Evolutionary conservation across 129 eudicot species (phyloP).

Genomic region (Centrapalus pauciflorus): DNA sequence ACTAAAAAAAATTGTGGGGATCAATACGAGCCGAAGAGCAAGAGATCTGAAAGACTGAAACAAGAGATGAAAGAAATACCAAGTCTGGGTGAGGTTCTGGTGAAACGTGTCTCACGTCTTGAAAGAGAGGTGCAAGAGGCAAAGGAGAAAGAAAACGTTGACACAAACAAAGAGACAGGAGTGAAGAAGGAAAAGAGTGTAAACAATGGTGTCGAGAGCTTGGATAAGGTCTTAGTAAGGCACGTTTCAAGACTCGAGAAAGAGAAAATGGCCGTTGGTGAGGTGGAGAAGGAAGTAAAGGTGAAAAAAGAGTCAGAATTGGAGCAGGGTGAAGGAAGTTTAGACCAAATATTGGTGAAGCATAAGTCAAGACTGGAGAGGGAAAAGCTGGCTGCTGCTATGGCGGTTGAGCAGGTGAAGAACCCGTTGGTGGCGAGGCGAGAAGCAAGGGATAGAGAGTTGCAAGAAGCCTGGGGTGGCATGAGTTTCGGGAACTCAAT

Average conservation of each 20-base stretch:
- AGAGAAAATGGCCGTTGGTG: constrained; percentile 44
- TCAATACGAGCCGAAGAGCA: constrained; percentile 22
- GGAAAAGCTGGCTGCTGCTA: constrained; percentile 48
- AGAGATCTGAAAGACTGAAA: constrained; percentile 29
- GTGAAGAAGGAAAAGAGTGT: constrained; percentile 3
- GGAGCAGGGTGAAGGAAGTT: constrained; percentile 43
- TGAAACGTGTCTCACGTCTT: constrained; percentile 59
- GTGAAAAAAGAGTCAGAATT: constrained; percentile 20
- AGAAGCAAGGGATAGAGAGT: constrained; percentile 73
- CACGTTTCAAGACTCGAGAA: constrained; percentile 79
- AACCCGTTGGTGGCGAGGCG: constrained; percentile 43
- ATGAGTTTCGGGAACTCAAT: constrained; percentile 83
- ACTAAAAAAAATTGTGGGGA: constrained; percentile 28
- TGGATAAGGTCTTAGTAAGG: constrained; percentile 71
- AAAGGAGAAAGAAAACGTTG: constrained; percentile 64
- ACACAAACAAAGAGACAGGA: constrained; percentile 37
- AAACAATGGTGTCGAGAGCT: constrained; percentile 28
- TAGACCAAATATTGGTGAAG: constrained; percentile 68
- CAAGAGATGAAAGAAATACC: constrained; percentile 43
- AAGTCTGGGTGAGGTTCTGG: constrained; percentile 61
- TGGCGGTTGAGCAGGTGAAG: constrained; percentile 21
- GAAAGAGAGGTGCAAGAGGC: constrained; percentile 83
- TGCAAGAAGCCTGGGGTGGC: constrained; percentile 94
- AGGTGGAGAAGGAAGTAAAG: constrained; percentile 25
- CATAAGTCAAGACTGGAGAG: constrained; percentile 66